These are phyloP conservation scores for Solanum etuberosum DNA, from an alignment of 257 asterid species.

Conservation along the genomic window DNA sequence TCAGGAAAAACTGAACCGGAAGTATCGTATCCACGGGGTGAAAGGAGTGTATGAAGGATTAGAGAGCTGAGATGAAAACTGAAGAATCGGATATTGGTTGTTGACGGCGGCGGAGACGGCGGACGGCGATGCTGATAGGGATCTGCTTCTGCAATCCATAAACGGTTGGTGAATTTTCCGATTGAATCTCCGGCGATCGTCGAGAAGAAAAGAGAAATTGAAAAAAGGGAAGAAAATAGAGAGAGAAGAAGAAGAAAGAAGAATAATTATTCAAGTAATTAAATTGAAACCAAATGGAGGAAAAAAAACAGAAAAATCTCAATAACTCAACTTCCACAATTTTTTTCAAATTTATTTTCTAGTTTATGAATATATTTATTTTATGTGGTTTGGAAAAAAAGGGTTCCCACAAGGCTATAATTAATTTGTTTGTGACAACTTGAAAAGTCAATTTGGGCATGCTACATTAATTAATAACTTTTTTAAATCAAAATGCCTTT, in stretches of 20 bases:
- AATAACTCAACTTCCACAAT: neutral
- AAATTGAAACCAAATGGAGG: neutral
- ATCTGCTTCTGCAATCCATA: slow-evolving; percentile 39
- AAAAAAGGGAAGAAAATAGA: neutral
- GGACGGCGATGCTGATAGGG: slow-evolving; percentile 1
- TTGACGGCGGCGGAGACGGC: slow-evolving; percentile 3
- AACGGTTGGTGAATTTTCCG: neutral
- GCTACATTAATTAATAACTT: neutral
- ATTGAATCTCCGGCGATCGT: neutral
- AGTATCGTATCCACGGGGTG: slow-evolving; percentile 33
- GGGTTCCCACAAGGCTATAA: neutral
- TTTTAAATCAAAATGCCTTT: neutral
- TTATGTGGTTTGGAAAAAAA: neutral
- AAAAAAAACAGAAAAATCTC: neutral
- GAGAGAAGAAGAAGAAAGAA: neutral
- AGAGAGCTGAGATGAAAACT: slow-evolving; percentile 7
- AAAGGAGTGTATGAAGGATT: slow-evolving; percentile 8
- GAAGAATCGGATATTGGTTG: neutral
- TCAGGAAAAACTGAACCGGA: slow-evolving; percentile 32
- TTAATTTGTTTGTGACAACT: neutral
- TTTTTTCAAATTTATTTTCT: neutral
- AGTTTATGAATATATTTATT: neutral
- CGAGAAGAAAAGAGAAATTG: neutral
- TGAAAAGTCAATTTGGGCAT: neutral
- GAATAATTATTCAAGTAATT: neutral